Evolutionary conservation across 148 eudicot genomes (phyloP), one percentile per base, ranked within the genome.

Genomic region (Arctostaphylos glauca): DNA sequence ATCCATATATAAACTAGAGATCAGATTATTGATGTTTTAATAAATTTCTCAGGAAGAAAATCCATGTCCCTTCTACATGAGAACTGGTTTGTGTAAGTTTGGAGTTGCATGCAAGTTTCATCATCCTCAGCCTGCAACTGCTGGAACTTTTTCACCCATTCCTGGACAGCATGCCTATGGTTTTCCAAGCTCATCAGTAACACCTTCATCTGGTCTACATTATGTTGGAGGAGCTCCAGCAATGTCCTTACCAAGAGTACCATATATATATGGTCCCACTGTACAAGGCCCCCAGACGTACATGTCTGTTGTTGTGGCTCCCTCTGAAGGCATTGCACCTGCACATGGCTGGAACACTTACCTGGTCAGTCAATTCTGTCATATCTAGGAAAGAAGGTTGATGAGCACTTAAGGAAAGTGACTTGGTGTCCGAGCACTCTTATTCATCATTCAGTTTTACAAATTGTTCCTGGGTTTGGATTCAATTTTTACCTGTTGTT

Each of bases 31-130:
- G 13, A 43, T 12, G 0, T 47, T 44, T 19, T 9, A 3, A 7
- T 64, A 15, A 79, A 3, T 80, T 41, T 52, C 58, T 74, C 87
- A 91, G 95, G 93, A 85, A 55, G 94, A 87, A 84, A 91, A 84
- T 81, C 76, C 92, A 53, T 94, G 98, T 67, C 86, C 94, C 3
- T 89, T 81, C 83, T 94, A 94, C 88, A 79, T 94, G 90, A 89
- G 87, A 54, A 92, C 90, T 38, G 91, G 89, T 72, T 66, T 67
- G 4, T 94, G 98, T 75, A 94, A 92, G 84, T 94, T 85, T 83
- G 94, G 98, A 80, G 55, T 59, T 53, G 87, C 86, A 53, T 94
- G 98, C 92, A 94, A 92, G 88, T 94, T 92, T 81, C 82, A 92
- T 84, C 98, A 94, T 85, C 98, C 98, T 38, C 90, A 88, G 54